Percentiles rank a stretch among this genome's conserved stretches.
phyloP scores from a whole-genome alignment of 192 early-diverging fungal species.

The Physocladia obscura region DNA sequence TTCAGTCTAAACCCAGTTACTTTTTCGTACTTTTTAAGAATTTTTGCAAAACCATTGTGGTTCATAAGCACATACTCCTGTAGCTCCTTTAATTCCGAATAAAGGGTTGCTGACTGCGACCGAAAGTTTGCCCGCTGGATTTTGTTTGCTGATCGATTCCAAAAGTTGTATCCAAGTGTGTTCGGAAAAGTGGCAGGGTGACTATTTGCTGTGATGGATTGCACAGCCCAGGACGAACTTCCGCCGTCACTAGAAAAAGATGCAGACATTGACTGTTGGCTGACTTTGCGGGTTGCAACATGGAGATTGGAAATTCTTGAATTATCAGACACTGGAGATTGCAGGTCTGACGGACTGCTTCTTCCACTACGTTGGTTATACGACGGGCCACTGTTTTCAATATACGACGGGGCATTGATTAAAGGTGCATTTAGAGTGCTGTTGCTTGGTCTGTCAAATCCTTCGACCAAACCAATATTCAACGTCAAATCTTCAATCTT shows the following conservation, averaged over 20 bases:
- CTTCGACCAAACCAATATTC: constrained; percentile 51
- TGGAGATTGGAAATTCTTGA: background rate
- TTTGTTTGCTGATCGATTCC: constrained; percentile 32
- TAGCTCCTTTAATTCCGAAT: constrained; percentile 80
- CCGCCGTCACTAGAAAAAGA: background rate
- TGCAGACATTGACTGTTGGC: constrained; percentile 9
- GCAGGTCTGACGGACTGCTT: too few species aligned
- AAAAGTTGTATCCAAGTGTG: constrained; percentile 29
- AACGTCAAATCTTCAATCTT: constrained; percentile 63
- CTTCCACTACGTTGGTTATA: background rate
- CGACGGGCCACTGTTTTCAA: background rate
- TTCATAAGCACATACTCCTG: constrained; percentile 87
- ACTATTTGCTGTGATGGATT: background rate
- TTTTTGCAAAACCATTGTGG: constrained; percentile 89
- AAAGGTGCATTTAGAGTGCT: background rate
- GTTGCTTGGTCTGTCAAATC: constrained; percentile 20
- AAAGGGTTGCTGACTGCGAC: constrained; percentile 68
- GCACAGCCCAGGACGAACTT: background rate
- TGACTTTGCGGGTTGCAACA: background rate
- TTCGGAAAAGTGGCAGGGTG: background rate
- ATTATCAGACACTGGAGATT: background rate
- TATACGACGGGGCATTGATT: background rate
- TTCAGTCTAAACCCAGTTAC: constrained; percentile 78
- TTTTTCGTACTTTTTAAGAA: constrained; percentile 97
- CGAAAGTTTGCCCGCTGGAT: constrained; percentile 42